Conservation (phyloP, 2,329 filamentous ascomycete species). For the Magnaporthiopsis poae region DNA sequence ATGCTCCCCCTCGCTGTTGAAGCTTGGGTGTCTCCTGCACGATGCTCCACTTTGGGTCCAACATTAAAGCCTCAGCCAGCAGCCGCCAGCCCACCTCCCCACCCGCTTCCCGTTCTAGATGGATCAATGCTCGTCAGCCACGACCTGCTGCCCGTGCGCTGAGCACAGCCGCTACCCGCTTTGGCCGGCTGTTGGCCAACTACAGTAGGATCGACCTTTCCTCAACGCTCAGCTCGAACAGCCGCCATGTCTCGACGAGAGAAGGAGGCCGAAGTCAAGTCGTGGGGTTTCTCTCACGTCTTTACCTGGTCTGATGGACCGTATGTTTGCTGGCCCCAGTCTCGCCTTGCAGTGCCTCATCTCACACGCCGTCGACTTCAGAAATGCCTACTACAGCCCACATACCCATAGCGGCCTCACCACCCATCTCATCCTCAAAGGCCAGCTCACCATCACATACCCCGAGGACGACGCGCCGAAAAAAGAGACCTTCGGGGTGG, state of each 20-base stretch:
- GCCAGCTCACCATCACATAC: conserved; percentile 57
- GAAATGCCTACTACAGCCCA: conserved; percentile 58
- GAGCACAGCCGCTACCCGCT: not conserved
- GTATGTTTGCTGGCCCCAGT: conserved; percentile 34
- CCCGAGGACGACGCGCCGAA: conserved; percentile 45
- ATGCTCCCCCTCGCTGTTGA: not conserved
- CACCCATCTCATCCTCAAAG: conserved; percentile 58
- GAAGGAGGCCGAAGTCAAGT: conserved; percentile 49
- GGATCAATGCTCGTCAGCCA: not conserved
- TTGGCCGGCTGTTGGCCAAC: not conserved
- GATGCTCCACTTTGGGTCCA: not conserved
- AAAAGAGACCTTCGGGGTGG: conserved; percentile 50
- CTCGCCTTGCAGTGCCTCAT: conserved; percentile 2
- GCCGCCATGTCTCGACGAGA: not conserved
- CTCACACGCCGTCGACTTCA: conserved; percentile 20
- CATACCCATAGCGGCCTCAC: conserved; percentile 56
- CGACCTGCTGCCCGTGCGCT: not conserved
- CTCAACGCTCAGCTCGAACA: not conserved
- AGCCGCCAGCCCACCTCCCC: not conserved
- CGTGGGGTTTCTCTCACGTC: conserved; percentile 60
- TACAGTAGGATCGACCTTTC: too few relatives aligned
- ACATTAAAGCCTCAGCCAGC: not conserved
- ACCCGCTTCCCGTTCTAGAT: not conserved
- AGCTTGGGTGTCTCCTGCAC: not conserved
- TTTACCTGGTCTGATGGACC: conserved; percentile 64